A percentile compares a stretch with the other conserved stretches of the same genome.
Conservation (phyloP, 345 rosid genomes). For the Eucalyptus pauciflora region DNA sequence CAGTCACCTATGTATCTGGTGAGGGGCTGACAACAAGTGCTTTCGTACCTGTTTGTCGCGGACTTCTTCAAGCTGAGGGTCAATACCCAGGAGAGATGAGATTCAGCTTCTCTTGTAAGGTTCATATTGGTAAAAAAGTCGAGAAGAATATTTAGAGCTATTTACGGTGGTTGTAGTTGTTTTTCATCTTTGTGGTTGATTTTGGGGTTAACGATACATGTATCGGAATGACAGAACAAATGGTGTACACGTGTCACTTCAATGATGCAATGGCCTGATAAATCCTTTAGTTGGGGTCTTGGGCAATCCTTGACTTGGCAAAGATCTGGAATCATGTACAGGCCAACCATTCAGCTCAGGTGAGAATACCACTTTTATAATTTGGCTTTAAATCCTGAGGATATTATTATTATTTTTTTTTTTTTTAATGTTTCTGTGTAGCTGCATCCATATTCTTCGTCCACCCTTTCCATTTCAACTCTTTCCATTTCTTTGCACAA, state of each 20-base stretch:
- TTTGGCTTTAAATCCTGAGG: background rate
- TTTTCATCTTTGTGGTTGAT: background rate
- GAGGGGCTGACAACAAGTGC: conserved; percentile 92
- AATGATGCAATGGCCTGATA: conserved; percentile 85
- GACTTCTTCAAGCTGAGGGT: conserved; percentile 95
- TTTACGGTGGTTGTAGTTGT: background rate
- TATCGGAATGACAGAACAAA: conserved; percentile 46
- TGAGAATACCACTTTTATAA: background rate
- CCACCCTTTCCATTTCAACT: background rate
- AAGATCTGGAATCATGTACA: conserved; percentile 86
- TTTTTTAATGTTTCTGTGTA: background rate
- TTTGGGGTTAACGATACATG: background rate
- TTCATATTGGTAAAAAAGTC: background rate
- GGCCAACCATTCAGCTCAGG: conserved; percentile 79
- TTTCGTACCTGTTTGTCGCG: conserved; percentile 72
- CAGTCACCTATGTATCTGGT: conserved; percentile 84
- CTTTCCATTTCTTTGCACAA: background rate
- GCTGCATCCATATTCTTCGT: background rate
- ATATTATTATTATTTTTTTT: no score
- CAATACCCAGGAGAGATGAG: conserved; percentile 99
- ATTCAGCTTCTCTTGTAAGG: conserved; percentile 86
- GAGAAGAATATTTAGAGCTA: background rate
- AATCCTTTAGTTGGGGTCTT: conserved; percentile 58
- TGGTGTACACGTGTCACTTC: conserved; percentile 91
- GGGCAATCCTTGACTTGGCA: conserved; percentile 87